Base-by-base conservation (phyloP, 192 early-diverging fungal species). In the Backusella liffmaniae region DNA sequence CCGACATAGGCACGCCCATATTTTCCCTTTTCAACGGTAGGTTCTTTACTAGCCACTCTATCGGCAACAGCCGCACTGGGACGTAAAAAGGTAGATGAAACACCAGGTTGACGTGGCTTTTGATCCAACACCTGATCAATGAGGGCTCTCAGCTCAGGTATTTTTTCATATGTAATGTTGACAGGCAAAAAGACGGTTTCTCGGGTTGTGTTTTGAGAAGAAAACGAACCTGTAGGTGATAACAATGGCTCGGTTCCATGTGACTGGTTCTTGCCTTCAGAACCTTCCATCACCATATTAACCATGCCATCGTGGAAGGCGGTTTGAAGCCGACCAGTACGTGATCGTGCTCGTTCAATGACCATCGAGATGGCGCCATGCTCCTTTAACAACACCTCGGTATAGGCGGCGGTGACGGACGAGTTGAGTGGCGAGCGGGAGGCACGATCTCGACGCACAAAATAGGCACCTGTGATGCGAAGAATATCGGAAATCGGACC, bases 91-190 rank as follows among this genome's bases (percentile, higher is more conserved):
- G 39, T 73, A 23, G 76, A 68, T 26, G 75, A 66, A 4, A 66
- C 59, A 6, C 75, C 35, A 0, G 76, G 46, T 67, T 66, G 29
- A 1, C 51, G 66, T 10, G 78, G 73, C 13, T 79, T 76, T 66
- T 83, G 82, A 67, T 83, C 82, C 6, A 83, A 65, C 9, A 83
- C 78, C 68, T 83, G 78, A 70, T 83, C 79, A 41, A 79, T 83
- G 8, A 83, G 39, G 5, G 67, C 42, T 37, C 78, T 73, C 8
- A 83, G 53, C 30, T 83, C 82, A 3, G 82, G 82, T 0, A 80
- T 73, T 16, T 70, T 76, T 69, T 83, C 82, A 34, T 79, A 83
- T 15, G 73, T 80, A 26, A 83, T 79, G 42, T 83, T 77, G 3
- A 83, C 79, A 26, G 82, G 82, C 5, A 83, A 69, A 29, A 83